Percentiles rank a stretch among this genome's conserved stretches.
Conservation (phyloP, 2,329 filamentous ascomycete species). For the Decorospora gaudefroyi region DNA sequence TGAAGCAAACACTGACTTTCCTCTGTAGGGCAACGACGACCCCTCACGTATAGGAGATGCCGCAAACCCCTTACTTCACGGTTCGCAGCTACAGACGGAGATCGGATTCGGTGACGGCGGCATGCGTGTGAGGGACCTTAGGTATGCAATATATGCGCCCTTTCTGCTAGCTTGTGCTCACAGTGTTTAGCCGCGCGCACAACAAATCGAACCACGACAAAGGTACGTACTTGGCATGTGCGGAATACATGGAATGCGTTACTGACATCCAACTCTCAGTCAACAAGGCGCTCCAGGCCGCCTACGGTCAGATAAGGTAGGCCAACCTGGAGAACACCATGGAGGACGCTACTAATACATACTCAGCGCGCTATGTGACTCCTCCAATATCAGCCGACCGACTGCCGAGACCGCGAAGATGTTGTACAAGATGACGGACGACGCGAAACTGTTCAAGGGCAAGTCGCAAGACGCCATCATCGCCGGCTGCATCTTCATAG, state of each 20-base stretch:
- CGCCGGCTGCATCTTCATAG: conserved; percentile 96
- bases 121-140: conserved; percentile 72
- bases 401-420: conserved; percentile 91
- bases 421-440: conserved; percentile 92
- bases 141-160: too few species aligned
- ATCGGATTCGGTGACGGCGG: conserved; percentile 82
- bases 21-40: conserved; percentile 77
- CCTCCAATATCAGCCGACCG: conserved; percentile 67
- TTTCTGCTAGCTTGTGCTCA: too few species aligned
- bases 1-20: conserved; percentile 3
- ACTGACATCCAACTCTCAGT: too few species aligned
- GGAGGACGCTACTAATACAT: too few species aligned
- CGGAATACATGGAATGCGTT: too few species aligned
- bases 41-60: conserved; percentile 97
- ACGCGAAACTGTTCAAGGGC: conserved; percentile 91
- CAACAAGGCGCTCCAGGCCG: conserved; percentile 78
- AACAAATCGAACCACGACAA: conserved; percentile 82
- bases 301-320: conserved; percentile 89
- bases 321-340: too few species aligned
- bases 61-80: conserved; percentile 85
- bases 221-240: too few species aligned
- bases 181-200: conserved; percentile 82
- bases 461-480: conserved; percentile 94
- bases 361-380: conserved; percentile 82
- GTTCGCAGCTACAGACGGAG: conserved; percentile 83